These are phyloP conservation scores for Ustilago xerochloae DNA, from an alignment of 1,284 basidiomycete genomes.

Conservation along the genomic window DNA sequence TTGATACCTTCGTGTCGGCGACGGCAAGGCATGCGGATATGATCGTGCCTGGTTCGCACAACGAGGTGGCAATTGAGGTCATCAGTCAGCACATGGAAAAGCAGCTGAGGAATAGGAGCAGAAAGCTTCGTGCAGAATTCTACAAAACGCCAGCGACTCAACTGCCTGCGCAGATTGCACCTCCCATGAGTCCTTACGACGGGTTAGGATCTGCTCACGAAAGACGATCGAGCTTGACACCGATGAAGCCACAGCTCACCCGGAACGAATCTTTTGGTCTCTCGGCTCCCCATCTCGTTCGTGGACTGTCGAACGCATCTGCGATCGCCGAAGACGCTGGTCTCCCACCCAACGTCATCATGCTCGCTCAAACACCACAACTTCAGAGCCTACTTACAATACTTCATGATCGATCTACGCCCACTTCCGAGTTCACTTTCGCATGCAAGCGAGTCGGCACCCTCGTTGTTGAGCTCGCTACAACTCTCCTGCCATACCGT, in stretches of 20 bases:
- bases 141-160: conserved; percentile 46
- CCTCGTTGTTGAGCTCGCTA: conserved; percentile 83
- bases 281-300: conserved; percentile 1
- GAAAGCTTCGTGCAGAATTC: conserved; percentile 51
- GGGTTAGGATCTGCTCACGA: conserved; percentile 29
- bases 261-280: conserved; percentile 18
- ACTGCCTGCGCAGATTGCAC: background rate
- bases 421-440: conserved; percentile 82
- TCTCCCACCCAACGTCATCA: conserved; percentile 73
- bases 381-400: conserved; percentile 78
- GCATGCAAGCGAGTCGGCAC: conserved; percentile 87
- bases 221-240: conserved; percentile 19
- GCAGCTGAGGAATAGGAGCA: conserved; percentile 72
- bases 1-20: conserved; percentile 93
- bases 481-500: conserved; percentile 81
- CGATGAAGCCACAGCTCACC: conserved; percentile 16
- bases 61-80: conserved; percentile 81
- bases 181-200: conserved; percentile 32
- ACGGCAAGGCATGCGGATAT: conserved; percentile 83
- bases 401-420: conserved; percentile 78
- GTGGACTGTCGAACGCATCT: conserved; percentile 14
- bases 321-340: conserved; percentile 20
- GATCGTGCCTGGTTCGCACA: conserved; percentile 65
- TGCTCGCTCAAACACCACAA: conserved; percentile 84
- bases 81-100: conserved; percentile 89